phyloP scores from a whole-genome alignment of 2,329 filamentous ascomycete species.

The Clathrospora elynae region DNA sequence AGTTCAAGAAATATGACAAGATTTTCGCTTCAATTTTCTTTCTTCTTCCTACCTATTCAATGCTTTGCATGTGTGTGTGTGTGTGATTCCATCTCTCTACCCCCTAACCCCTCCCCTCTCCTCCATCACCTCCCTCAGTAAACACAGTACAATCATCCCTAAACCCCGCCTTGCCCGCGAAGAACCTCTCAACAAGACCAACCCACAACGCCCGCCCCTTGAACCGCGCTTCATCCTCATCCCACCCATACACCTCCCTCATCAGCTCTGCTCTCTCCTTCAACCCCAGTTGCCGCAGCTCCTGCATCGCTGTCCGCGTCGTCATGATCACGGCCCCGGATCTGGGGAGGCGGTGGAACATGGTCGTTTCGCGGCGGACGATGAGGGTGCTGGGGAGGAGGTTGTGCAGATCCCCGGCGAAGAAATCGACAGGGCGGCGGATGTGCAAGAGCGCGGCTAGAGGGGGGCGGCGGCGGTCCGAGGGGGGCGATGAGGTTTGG shows the following conservation, averaged over 20 bases:
- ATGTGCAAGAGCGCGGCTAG: slow-evolving; percentile 54
- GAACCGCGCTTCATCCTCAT: slow-evolving; percentile 23
- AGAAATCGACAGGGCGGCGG: slow-evolving; percentile 48
- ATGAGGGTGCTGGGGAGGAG: slow-evolving; percentile 49
- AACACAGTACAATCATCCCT: no score
- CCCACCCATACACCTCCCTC: slow-evolving; percentile 32
- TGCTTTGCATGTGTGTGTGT: no score
- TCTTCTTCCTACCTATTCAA: no score
- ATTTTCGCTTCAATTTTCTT: no score
- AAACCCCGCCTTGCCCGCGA: slow-evolving; percentile 12
- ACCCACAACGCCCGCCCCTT: slow-evolving; percentile 38
- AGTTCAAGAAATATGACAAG: no score
- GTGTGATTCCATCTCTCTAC: no score
- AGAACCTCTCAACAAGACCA: slow-evolving; percentile 26
- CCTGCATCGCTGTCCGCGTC: slow-evolving; percentile 55
- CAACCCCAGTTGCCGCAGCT: slow-evolving; percentile 20
- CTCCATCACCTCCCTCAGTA: no score
- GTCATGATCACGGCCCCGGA: slow-evolving; percentile 56
- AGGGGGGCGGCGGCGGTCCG: no score
- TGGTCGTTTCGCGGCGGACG: slow-evolving; percentile 57
- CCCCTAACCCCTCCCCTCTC: no score
- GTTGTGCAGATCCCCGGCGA: slow-evolving; percentile 26
- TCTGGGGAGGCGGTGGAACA: slow-evolving; percentile 54
- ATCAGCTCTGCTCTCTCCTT: slow-evolving; percentile 18
- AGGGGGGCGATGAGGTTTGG: slow-evolving; percentile 51